A percentile compares a stretch with the other conserved stretches of the same genome.
phyloP scores from a whole-genome alignment of 2,329 filamentous ascomycete genomes.

The Keithomyces neogunnii region DNA sequence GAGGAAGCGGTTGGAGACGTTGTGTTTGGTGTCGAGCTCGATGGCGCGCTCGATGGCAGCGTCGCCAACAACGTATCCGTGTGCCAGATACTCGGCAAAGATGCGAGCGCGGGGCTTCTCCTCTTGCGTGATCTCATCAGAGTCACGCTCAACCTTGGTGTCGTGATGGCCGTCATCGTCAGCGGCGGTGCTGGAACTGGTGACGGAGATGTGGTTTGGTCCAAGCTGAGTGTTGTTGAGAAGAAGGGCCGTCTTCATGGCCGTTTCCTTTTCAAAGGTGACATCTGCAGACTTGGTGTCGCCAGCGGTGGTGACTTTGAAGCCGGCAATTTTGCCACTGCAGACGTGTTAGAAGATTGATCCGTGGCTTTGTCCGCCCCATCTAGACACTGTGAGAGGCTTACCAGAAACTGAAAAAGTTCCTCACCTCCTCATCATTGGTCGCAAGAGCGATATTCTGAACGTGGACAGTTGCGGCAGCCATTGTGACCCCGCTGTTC shows the following conservation, averaged over 20 bases:
- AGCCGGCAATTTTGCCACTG: slow-evolving; percentile 83
- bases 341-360: background rate
- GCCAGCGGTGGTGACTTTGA: slow-evolving; percentile 64
- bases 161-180: slow-evolving; percentile 52
- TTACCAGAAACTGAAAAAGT: slow-evolving; percentile 97
- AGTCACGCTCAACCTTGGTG: slow-evolving; percentile 46
- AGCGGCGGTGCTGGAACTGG: slow-evolving; percentile 56
- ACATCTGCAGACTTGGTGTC: slow-evolving; percentile 79
- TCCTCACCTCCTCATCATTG: slow-evolving; percentile 80
- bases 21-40: slow-evolving; percentile 82
- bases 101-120: slow-evolving; percentile 95
- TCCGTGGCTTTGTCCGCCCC: background rate
- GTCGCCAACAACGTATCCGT: slow-evolving; percentile 78
- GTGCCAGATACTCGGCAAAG: slow-evolving; percentile 90
- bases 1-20: slow-evolving; percentile 74
- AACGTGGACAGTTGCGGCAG: slow-evolving; percentile 55
- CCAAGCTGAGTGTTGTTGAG: slow-evolving; percentile 96
- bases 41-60: slow-evolving; percentile 74
- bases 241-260: slow-evolving; percentile 91
- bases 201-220: slow-evolving; percentile 70
- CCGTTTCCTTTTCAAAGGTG: slow-evolving; percentile 92
- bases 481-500: slow-evolving; percentile 7
- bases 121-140: slow-evolving; percentile 77
- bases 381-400: slow-evolving; percentile 15
- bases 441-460: slow-evolving; percentile 80